phyloP scores from a whole-genome alignment of 768 basidiomycete genomes.

The Pleurotus pulmonarius region DNA sequence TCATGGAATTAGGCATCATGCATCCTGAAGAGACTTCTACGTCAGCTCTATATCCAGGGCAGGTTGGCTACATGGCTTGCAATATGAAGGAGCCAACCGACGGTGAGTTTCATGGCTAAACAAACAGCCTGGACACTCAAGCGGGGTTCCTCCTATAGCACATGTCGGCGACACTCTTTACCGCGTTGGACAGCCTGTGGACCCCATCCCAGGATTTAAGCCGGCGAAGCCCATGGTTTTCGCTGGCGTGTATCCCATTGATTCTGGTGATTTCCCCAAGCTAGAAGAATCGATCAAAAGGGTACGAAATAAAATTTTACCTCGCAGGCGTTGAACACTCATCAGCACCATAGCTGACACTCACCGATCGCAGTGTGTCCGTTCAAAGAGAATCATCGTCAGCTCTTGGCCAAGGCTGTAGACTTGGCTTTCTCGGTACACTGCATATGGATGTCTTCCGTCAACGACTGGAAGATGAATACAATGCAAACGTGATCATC shows the following conservation, averaged over 20 bases:
- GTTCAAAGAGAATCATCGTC: constrained; percentile 90
- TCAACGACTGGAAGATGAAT: constrained; percentile 95
- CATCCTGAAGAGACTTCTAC: constrained; percentile 86
- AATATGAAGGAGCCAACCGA: constrained; percentile 98
- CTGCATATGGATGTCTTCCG: constrained; percentile 97
- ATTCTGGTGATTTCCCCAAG: constrained; percentile 87
- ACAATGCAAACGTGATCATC: constrained; percentile 90
- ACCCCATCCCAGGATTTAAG: constrained; percentile 88
- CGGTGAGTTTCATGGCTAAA: constrained; percentile 34
- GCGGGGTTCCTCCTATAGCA: constrained; percentile 40
- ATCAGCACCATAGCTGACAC: constrained; percentile 53
- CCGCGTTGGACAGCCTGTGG: constrained; percentile 66
- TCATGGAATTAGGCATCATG: constrained; percentile 85
- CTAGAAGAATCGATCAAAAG: constrained; percentile 94
- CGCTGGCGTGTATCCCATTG: constrained; percentile 92
- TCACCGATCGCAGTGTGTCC: constrained; percentile 87
- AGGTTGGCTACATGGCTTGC: constrained; percentile 88
- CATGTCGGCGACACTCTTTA: constrained; percentile 93
- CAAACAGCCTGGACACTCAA: background rate
- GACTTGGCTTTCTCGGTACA: constrained; percentile 93
- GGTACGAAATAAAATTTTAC: constrained; percentile 38
- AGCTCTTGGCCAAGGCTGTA: constrained; percentile 91
- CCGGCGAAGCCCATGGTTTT: constrained; percentile 95
- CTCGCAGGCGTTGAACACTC: constrained; percentile 2
- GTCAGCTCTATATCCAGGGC: constrained; percentile 62